Evolutionary conservation across 1,284 basidiomycete species (phyloP).

Genomic region (Ustilago hordei): DNA sequence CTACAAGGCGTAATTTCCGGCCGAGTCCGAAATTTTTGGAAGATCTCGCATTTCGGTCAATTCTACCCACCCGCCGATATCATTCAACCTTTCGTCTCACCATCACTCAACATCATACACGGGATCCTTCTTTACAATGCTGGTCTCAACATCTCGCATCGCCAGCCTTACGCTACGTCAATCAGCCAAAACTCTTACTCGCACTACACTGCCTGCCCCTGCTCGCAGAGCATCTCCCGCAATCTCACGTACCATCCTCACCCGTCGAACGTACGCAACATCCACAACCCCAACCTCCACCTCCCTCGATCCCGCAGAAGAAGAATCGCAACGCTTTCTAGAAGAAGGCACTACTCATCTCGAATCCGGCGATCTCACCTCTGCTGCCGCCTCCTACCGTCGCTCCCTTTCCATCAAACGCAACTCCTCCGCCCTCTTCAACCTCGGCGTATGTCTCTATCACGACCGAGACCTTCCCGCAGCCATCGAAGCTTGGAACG

Average conservation of each 20-base stretch:
- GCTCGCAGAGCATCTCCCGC: background rate
- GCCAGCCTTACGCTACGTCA: constrained; percentile 9
- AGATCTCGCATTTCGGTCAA: constrained; percentile 1
- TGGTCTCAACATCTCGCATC: constrained; percentile 30
- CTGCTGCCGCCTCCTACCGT: constrained; percentile 81
- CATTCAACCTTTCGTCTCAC: background rate
- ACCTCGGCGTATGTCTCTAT: constrained; percentile 88
- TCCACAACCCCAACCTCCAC: constrained; percentile 83
- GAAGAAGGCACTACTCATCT: constrained; percentile 88
- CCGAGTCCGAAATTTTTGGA: constrained; percentile 21
- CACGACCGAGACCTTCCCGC: constrained; percentile 77
- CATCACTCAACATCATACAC: background rate
- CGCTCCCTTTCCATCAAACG: constrained; percentile 84
- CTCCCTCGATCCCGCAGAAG: constrained; percentile 83
- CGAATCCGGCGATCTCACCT: constrained; percentile 87
- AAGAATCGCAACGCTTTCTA: constrained; percentile 82
- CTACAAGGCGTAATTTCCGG: constrained; percentile 8
- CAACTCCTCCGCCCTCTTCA: constrained; percentile 85
- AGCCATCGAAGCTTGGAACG: constrained; percentile 61
- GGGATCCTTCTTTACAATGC: constrained; percentile 11
- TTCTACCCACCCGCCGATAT: background rate
- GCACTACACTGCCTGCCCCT: background rate
- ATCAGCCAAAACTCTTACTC: background rate
- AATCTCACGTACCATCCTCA: background rate
- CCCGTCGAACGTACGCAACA: constrained; percentile 76